Conservation (phyloP, 2,329 filamentous ascomycete species). For the Fusarium siculi region DNA sequence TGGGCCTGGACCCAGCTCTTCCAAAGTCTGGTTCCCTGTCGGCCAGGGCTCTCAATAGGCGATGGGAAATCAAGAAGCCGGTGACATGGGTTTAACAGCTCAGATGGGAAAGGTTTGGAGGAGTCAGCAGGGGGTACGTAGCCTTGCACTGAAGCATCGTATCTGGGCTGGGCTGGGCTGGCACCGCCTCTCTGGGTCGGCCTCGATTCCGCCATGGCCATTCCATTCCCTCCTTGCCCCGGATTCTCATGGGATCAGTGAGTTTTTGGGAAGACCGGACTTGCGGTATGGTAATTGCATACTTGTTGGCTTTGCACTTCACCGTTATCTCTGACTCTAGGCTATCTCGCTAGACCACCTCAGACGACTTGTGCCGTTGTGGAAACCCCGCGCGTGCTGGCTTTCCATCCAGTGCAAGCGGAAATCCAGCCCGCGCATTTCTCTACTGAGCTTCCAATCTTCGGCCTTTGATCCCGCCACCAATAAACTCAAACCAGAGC, state of each 20-base stretch:
- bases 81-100: conserved; percentile 13
- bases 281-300: background rate
- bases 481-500: conserved; percentile 25
- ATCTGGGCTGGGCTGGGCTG: conserved; percentile 10
- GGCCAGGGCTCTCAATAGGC: conserved; percentile 23
- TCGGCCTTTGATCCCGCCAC: conserved; percentile 7
- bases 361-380: conserved; percentile 3
- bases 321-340: conserved; percentile 11
- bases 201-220: conserved; percentile 19
- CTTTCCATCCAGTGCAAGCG: background rate
- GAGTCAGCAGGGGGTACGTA: conserved; percentile 36
- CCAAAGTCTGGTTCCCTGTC: conserved; percentile 15
- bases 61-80: conserved; percentile 17
- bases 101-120: conserved; percentile 14
- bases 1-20: conserved; percentile 21
- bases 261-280: background rate
- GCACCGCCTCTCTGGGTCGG: conserved; percentile 39
- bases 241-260: conserved; percentile 27
- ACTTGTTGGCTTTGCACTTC: background rate
- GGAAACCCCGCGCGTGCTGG: conserved; percentile 13
- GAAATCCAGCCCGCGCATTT: conserved; percentile 5
- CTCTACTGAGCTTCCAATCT: conserved; percentile 6
- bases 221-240: conserved; percentile 17
- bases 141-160: conserved; percentile 27
- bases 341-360: background rate